Conservation (phyloP, 495 filamentous ascomycete genomes). For the Hypoxylon rickii region DNA sequence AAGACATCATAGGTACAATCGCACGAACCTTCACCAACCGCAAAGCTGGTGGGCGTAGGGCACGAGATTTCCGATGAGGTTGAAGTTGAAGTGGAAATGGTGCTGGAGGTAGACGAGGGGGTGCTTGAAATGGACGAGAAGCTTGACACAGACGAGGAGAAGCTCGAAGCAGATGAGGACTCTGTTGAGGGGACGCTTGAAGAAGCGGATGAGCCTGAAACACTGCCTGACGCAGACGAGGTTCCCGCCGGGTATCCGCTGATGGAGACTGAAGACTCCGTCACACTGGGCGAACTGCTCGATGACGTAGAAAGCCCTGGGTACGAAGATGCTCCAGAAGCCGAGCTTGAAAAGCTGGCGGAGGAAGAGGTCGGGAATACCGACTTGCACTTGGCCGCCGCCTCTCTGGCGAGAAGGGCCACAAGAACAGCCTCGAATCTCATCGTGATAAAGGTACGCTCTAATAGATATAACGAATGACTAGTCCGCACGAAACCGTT, state of each 20-base stretch:
- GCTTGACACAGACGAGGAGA: neutral
- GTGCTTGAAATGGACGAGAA: neutral
- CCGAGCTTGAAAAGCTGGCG: constrained; percentile 9
- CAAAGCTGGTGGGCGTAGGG: constrained; percentile 15
- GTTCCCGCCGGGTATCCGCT: too few relatives aligned
- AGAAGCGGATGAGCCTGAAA: neutral
- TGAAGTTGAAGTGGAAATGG: neutral
- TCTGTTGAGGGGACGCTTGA: constrained; percentile 1
- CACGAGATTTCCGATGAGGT: constrained; percentile 5
- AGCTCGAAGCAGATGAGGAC: neutral
- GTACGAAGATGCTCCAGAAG: neutral
- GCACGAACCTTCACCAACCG: constrained; percentile 3
- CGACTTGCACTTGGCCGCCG: constrained; percentile 21
- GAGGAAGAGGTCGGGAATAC: constrained; percentile 1
- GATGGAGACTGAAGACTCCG: too few relatives aligned
- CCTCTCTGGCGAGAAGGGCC: constrained; percentile 16
- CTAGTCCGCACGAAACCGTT: constrained; percentile 6
- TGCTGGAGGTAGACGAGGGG: neutral
- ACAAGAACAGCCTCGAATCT: constrained; percentile 17
- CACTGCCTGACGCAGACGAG: neutral
- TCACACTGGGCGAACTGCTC: too few relatives aligned
- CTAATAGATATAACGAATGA: constrained; percentile 11
- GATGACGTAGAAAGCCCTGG: neutral
- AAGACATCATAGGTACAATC: constrained; percentile 15
- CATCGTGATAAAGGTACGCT: constrained; percentile 7